A percentile compares a stretch with the other conserved stretches of the same genome.
These are phyloP conservation scores for Aphanomyces astaci DNA, from an alignment of 352 stramenopile species.

Conservation along the genomic window DNA sequence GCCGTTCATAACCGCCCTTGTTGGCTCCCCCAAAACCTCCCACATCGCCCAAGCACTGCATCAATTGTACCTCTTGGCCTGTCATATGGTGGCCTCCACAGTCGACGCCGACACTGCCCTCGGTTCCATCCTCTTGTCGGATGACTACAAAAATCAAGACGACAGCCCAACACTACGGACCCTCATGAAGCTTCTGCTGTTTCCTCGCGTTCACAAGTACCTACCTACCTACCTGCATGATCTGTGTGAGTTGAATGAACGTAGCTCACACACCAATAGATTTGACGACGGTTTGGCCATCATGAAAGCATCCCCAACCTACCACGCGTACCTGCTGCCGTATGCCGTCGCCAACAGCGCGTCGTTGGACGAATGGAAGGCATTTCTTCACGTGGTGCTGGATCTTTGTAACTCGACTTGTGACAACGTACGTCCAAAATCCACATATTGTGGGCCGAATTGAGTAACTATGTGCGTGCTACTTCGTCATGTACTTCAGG, in stretches of 20 bases:
- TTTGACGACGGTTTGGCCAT: slow-evolving; percentile 54
- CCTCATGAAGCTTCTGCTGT: slow-evolving; percentile 52
- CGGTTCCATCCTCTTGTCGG: neutral
- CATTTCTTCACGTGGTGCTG: slow-evolving; percentile 54
- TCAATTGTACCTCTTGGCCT: slow-evolving; percentile 43
- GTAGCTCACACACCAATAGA: no score
- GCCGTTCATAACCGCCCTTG: slow-evolving; percentile 27
- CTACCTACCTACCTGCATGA: no score
- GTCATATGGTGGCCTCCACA: slow-evolving; percentile 3
- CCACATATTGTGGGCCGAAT: slow-evolving; percentile 1
- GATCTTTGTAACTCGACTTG: slow-evolving; percentile 42
- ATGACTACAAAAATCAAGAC: neutral
- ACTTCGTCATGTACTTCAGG: no score
- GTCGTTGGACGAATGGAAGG: slow-evolving; percentile 67
- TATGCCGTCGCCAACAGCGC: slow-evolving; percentile 64
- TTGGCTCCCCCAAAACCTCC: neutral
- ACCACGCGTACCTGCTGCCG: slow-evolving; percentile 58
- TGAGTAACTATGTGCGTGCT: no score
- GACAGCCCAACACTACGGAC: slow-evolving; percentile 34
- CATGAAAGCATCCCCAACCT: slow-evolving; percentile 39
- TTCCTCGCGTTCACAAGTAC: slow-evolving; percentile 45
- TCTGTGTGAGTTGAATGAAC: no score
- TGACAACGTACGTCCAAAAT: no score
- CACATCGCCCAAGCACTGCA: slow-evolving; percentile 34
- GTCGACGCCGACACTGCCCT: slow-evolving; percentile 23